phyloP scores from a whole-genome alignment of 2,329 filamentous ascomycete genomes.

The Incumbomyces lentus region DNA sequence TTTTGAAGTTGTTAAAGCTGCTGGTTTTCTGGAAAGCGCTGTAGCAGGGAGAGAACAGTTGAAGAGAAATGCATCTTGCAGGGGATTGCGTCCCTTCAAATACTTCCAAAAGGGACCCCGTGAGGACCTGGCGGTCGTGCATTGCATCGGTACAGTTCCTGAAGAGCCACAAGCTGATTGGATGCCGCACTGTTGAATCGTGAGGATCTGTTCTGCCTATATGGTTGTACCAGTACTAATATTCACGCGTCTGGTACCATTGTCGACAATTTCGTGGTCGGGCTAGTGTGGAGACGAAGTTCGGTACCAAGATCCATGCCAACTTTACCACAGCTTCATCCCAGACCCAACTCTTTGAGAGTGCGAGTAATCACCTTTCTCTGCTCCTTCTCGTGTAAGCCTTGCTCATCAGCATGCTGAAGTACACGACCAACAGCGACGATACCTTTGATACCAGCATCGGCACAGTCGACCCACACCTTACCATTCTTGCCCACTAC shows the following conservation, averaged over 20 bases:
- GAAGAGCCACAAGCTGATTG: not conserved
- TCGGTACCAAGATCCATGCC: not conserved
- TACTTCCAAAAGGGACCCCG: too few species aligned
- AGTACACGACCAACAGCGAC: conserved; percentile 71
- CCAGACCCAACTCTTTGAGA: conserved; percentile 29
- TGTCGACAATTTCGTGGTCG: too few species aligned
- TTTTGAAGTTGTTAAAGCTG: too few species aligned
- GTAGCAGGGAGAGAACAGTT: too few species aligned
- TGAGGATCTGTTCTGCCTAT: not conserved
- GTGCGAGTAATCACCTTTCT: conserved; percentile 36
- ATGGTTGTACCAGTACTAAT: too few species aligned
- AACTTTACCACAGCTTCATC: conserved; percentile 9
- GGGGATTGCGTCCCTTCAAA: too few species aligned
- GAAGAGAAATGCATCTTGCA: too few species aligned
- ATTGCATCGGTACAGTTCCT: not conserved
- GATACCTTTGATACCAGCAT: conserved; percentile 58
- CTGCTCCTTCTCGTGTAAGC: conserved; percentile 32
- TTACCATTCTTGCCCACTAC: conserved; percentile 86
- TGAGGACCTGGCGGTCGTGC: not conserved
- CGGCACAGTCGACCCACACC: conserved; percentile 73
- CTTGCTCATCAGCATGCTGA: conserved; percentile 52
- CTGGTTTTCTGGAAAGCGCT: too few species aligned
- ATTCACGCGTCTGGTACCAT: too few species aligned
- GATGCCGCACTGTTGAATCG: not conserved
- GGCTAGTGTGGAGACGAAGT: too few species aligned